Percentiles rank a stretch among this genome's conserved stretches.
Conservation (phyloP, 176 grass and related monocot genomes). For the Juncus effusus region DNA sequence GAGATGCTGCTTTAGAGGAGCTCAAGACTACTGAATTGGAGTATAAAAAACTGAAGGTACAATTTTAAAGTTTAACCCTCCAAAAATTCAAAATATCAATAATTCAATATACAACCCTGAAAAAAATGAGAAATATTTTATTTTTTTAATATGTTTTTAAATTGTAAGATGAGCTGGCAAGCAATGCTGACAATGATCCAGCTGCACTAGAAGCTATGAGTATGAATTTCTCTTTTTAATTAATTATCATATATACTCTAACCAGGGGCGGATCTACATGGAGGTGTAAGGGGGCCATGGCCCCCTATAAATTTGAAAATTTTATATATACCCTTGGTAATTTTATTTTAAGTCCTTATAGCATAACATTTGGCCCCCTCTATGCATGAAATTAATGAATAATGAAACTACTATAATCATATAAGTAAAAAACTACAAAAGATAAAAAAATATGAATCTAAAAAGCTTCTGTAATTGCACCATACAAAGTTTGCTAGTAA, state of each 20-base stretch:
- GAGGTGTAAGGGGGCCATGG: too few relatives aligned
- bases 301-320: too few relatives aligned
- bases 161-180: constrained; percentile 73
- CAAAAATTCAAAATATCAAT: too few relatives aligned
- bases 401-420: constrained; percentile 7
- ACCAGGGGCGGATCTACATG: too few relatives aligned
- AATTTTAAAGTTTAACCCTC: background rate
- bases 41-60: constrained; percentile 81
- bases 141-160: constrained; percentile 10
- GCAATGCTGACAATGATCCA: constrained; percentile 87
- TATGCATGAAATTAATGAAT: too few relatives aligned
- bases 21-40: constrained; percentile 58
- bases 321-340: too few relatives aligned
- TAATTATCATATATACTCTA: background rate
- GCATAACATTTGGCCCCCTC: too few relatives aligned
- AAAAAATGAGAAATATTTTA: too few relatives aligned
- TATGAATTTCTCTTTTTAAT: constrained; percentile 38
- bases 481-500: too few relatives aligned
- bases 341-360: too few relatives aligned
- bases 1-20: constrained; percentile 62
- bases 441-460: too few relatives aligned
- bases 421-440: background rate
- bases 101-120: too few relatives aligned
- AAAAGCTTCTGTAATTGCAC: background rate
- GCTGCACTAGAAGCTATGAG: constrained; percentile 79